Conservation (phyloP, 139 green algal species). For the Yamagishiella unicocca region DNA sequence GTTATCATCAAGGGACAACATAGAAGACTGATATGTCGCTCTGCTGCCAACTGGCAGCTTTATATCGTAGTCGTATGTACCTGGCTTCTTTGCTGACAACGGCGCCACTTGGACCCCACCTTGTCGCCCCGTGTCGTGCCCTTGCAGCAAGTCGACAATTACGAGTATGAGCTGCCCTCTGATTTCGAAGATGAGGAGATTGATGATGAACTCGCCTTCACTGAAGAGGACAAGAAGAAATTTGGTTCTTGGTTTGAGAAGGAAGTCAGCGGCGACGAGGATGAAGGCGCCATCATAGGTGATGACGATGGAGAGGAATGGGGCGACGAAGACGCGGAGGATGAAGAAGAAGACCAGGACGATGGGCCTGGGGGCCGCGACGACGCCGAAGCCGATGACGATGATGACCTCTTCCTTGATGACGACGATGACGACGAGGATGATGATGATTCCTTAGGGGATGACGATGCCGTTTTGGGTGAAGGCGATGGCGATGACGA, state of each 20-base stretch:
- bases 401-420: slow-evolving; percentile 46
- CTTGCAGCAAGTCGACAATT: slow-evolving; percentile 86
- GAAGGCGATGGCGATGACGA: slow-evolving; percentile 36
- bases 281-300: slow-evolving; percentile 49
- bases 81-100: not conserved
- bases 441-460: slow-evolving; percentile 25
- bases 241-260: slow-evolving; percentile 82
- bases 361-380: not conserved
- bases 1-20: too few relatives aligned
- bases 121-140: not conserved
- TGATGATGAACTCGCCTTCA: slow-evolving; percentile 95
- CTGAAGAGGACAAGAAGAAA: slow-evolving; percentile 83
- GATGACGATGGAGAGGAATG: slow-evolving; percentile 61
- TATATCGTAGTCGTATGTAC: too few relatives aligned
- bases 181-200: slow-evolving; percentile 98
- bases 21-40: too few relatives aligned
- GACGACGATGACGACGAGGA: slow-evolving; percentile 60
- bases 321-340: slow-evolving; percentile 43
- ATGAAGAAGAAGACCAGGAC: slow-evolving; percentile 26
- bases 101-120: not conserved
- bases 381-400: slow-evolving; percentile 36
- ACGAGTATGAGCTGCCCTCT: slow-evolving; percentile 90
- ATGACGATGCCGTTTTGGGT: slow-evolving; percentile 51
- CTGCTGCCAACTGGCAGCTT: too few relatives aligned
- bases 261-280: slow-evolving; percentile 52